These are phyloP conservation scores for Zymoseptoria tritici DNA, from an alignment of 2,329 filamentous ascomycete species.

Conservation along the genomic window DNA sequence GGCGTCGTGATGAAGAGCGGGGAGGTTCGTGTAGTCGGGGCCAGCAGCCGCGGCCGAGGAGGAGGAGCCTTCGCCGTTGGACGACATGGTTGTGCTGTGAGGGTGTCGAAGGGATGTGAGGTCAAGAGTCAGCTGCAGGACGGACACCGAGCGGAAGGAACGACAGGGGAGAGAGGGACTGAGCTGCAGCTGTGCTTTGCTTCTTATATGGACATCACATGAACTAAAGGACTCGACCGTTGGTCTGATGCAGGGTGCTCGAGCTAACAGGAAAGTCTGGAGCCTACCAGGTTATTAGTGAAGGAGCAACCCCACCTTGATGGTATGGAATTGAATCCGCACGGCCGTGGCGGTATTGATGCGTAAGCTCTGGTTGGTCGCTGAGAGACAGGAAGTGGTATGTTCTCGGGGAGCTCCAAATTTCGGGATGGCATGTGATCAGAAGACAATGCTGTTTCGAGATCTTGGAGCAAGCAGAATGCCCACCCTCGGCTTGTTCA, in stretches of 20 bases:
- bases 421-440: background rate
- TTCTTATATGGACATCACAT: background rate
- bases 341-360: background rate
- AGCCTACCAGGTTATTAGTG: background rate
- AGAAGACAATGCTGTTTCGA: background rate
- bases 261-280: background rate
- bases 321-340: background rate
- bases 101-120: background rate
- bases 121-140: background rate
- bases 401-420: background rate
- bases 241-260: background rate
- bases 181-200: background rate
- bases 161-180: background rate
- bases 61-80: slow-evolving; percentile 10
- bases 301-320: background rate
- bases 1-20: slow-evolving; percentile 19
- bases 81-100: slow-evolving; percentile 10
- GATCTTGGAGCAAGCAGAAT: too few relatives aligned
- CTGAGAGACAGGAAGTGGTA: background rate
- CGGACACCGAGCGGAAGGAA: background rate
- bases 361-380: background rate
- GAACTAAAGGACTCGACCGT: background rate
- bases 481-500: too few relatives aligned
- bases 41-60: slow-evolving; percentile 10
- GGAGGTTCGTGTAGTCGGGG: slow-evolving; percentile 8